Conservation (phyloP, 768 basidiomycete species). For the Pisolithus marmoratus region DNA sequence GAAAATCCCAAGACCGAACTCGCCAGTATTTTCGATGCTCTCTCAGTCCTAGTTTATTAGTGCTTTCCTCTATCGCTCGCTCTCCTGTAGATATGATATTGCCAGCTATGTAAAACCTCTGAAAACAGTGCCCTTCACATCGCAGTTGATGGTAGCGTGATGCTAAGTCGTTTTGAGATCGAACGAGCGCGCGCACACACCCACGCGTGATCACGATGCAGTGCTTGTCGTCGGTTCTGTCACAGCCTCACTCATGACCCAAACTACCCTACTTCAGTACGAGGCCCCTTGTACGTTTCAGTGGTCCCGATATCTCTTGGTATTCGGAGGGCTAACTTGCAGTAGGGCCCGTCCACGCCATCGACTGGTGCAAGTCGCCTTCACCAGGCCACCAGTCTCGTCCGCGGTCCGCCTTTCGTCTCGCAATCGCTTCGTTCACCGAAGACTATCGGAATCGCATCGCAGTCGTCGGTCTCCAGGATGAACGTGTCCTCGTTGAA, state of each 20-base stretch:
- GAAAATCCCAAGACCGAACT: conserved; percentile 12
- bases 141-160: neutral
- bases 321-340: conserved; percentile 14
- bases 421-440: conserved; percentile 79
- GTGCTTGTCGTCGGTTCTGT: neutral
- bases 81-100: neutral
- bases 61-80: conserved; percentile 6
- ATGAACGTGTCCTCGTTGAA: conserved; percentile 83
- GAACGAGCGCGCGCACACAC: too few species aligned
- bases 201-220: too few species aligned
- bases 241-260: conserved; percentile 43
- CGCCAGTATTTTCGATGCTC: conserved; percentile 12
- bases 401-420: conserved; percentile 72
- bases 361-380: conserved; percentile 86
- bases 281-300: conserved; percentile 76
- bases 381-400: conserved; percentile 68
- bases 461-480: conserved; percentile 72
- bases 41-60: conserved; percentile 12
- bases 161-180: neutral
- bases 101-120: neutral
- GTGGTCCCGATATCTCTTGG: neutral
- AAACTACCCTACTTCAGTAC: conserved; percentile 71
- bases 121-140: neutral
- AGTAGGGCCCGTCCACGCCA: conserved; percentile 77
- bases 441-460: conserved; percentile 83